phyloP scores from a whole-genome alignment of 2,329 filamentous ascomycete genomes.

The Daldinia sp. region DNA sequence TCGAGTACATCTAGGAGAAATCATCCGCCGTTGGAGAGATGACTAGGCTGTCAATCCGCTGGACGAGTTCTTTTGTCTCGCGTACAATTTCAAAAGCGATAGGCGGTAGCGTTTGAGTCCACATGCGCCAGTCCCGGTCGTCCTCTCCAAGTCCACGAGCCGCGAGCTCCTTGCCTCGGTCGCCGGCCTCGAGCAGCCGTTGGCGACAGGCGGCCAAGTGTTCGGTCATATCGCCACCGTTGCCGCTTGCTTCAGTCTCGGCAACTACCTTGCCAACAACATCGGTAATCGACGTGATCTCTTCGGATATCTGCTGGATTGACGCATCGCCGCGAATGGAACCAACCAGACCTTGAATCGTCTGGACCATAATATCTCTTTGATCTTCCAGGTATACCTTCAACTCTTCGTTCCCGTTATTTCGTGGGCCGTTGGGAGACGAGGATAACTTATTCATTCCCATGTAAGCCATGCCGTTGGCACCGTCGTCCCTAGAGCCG shows the following conservation, averaged over 20 bases:
- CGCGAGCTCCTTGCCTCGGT: slow-evolving; percentile 70
- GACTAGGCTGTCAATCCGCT: slow-evolving; percentile 57
- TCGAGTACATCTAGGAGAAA: slow-evolving; percentile 55
- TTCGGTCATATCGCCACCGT: slow-evolving; percentile 64
- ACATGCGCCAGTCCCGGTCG: slow-evolving; percentile 69
- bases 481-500: slow-evolving; percentile 48
- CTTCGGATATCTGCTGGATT: slow-evolving; percentile 73
- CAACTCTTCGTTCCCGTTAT: slow-evolving; percentile 63
- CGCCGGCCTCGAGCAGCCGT: slow-evolving; percentile 72
- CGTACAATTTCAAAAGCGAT: slow-evolving; percentile 89
- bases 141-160: slow-evolving; percentile 63
- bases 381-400: slow-evolving; percentile 86
- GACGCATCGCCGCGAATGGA: slow-evolving; percentile 75
- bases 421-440: slow-evolving; percentile 55
- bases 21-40: slow-evolving; percentile 57
- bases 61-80: slow-evolving; percentile 80
- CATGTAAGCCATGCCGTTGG: slow-evolving; percentile 54
- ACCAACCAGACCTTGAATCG: slow-evolving; percentile 83
- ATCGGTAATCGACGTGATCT: slow-evolving; percentile 77
- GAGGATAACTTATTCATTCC: slow-evolving; percentile 50
- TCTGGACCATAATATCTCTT: slow-evolving; percentile 81
- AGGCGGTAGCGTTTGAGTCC: slow-evolving; percentile 79
- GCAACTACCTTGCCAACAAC: slow-evolving; percentile 78
- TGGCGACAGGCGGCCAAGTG: slow-evolving; percentile 73
- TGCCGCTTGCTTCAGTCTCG: slow-evolving; percentile 70